phyloP scores from a whole-genome alignment of 2,329 filamentous ascomycete species.

The Geoglossum cookeanum region DNA sequence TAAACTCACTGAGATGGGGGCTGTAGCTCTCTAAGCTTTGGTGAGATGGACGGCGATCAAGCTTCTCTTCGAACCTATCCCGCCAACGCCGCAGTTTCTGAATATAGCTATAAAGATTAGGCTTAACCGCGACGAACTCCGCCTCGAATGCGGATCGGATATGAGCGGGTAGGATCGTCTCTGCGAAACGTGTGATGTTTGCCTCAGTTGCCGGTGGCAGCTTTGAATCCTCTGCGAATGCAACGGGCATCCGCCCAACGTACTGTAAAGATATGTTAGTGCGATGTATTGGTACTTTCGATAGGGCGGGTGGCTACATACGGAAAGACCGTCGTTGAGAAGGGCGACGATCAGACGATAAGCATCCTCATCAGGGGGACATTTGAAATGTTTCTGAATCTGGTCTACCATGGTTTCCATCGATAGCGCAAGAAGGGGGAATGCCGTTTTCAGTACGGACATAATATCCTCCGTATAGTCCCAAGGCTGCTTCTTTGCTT shows the following conservation, averaged over 20 bases:
- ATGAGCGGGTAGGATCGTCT: constrained; percentile 84
- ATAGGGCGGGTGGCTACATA: neutral
- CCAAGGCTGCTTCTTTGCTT: constrained; percentile 62
- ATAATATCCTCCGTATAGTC: constrained; percentile 93
- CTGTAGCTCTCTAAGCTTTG: constrained; percentile 71
- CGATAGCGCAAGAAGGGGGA: constrained; percentile 81
- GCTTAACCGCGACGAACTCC: constrained; percentile 91
- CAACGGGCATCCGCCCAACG: constrained; percentile 67
- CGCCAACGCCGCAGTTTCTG: constrained; percentile 91
- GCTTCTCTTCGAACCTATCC: constrained; percentile 93
- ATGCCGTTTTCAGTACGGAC: constrained; percentile 87
- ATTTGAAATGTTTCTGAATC: constrained; percentile 98
- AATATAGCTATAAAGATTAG: constrained; percentile 97
- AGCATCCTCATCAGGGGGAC: constrained; percentile 91
- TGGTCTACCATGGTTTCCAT: constrained; percentile 99
- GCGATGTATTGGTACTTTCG: neutral
- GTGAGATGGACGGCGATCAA: constrained; percentile 60
- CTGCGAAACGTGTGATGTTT: constrained; percentile 91
- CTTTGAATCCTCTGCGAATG: constrained; percentile 82
- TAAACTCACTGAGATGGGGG: constrained; percentile 84
- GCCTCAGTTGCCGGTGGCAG: constrained; percentile 77
- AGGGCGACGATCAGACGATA: constrained; percentile 94
- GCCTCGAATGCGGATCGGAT: constrained; percentile 92
- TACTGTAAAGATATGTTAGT: constrained; percentile 26
- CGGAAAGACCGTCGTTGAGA: constrained; percentile 76